Conservation (phyloP, 768 basidiomycete genomes). For the Phanerodontia chrysosporium region DNA sequence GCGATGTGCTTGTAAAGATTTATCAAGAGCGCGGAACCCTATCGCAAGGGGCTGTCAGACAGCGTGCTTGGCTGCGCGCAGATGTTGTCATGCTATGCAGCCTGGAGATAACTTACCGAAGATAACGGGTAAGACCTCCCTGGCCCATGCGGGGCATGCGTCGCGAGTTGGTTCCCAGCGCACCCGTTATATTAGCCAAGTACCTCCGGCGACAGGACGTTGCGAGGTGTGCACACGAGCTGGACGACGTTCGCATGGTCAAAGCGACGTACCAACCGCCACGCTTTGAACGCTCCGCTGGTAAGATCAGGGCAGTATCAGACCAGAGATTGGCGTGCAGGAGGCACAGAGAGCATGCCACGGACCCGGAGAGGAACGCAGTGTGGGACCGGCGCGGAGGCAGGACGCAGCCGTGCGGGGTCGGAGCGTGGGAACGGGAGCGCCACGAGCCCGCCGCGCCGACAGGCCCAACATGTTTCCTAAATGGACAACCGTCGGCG, state of each 20-base stretch:
- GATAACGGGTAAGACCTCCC: neutral
- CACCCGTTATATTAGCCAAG: no score
- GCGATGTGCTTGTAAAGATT: neutral
- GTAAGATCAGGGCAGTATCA: no score
- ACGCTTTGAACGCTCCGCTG: no score
- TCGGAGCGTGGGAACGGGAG: neutral
- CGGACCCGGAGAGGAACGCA: no score
- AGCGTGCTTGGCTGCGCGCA: neutral
- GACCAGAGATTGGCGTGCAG: no score
- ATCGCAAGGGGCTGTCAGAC: neutral
- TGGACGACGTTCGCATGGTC: neutral
- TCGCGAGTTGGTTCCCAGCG: neutral
- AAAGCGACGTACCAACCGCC: neutral
- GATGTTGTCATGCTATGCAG: neutral
- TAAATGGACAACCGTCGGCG: neutral
- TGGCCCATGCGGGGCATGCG: neutral
- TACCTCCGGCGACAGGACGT: no score
- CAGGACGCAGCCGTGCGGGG: no score
- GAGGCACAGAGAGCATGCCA: no score
- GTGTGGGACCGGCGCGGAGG: no score
- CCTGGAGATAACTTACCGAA: neutral
- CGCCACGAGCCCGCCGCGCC: neutral
- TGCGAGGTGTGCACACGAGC: no score
- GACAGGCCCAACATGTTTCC: neutral
- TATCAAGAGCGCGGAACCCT: neutral